Conservation (phyloP, 2,329 filamentous ascomycete genomes). For the Exophiala spinifera region DNA sequence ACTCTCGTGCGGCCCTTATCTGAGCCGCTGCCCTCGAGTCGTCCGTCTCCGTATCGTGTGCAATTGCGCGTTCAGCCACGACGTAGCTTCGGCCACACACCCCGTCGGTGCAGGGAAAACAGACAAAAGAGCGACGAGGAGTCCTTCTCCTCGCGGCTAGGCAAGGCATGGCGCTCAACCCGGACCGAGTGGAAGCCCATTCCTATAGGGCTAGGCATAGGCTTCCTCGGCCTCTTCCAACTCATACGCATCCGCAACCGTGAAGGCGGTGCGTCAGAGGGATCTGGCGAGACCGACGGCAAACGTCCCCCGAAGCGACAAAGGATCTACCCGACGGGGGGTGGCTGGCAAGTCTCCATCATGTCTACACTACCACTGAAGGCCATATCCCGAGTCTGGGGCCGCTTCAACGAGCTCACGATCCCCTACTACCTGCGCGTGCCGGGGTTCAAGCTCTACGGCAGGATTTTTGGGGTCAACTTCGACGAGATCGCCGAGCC, state of each 20-base stretch:
- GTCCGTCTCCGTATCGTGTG: not conserved
- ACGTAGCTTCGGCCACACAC: constrained; percentile 38
- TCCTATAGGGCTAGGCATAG: constrained; percentile 79
- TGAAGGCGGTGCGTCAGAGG: constrained; percentile 47
- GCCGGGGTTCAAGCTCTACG: constrained; percentile 88
- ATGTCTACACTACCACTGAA: constrained; percentile 93
- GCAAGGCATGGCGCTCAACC: constrained; percentile 59
- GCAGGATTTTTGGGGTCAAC: constrained; percentile 86
- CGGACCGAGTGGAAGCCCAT: constrained; percentile 87
- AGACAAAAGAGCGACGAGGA: constrained; percentile 43
- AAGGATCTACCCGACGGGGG: constrained; percentile 74
- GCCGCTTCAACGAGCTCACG: constrained; percentile 82
- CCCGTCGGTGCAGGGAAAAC: constrained; percentile 41
- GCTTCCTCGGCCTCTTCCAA: constrained; percentile 77
- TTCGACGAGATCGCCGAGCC: constrained; percentile 82
- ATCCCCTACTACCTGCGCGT: constrained; percentile 85
- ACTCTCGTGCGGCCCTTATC: not conserved
- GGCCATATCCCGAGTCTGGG: constrained; percentile 85
- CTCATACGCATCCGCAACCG: constrained; percentile 68
- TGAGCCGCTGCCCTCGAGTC: constrained; percentile 1
- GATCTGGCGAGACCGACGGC: constrained; percentile 36
- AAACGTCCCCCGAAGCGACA: constrained; percentile 51
- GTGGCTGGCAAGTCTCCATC: constrained; percentile 81
- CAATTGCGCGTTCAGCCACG: constrained; percentile 12
- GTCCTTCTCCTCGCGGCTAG: constrained; percentile 57